These are phyloP conservation scores for Fulvia fulva DNA, from an alignment of 2,329 filamentous ascomycete genomes.

Conservation along the genomic window DNA sequence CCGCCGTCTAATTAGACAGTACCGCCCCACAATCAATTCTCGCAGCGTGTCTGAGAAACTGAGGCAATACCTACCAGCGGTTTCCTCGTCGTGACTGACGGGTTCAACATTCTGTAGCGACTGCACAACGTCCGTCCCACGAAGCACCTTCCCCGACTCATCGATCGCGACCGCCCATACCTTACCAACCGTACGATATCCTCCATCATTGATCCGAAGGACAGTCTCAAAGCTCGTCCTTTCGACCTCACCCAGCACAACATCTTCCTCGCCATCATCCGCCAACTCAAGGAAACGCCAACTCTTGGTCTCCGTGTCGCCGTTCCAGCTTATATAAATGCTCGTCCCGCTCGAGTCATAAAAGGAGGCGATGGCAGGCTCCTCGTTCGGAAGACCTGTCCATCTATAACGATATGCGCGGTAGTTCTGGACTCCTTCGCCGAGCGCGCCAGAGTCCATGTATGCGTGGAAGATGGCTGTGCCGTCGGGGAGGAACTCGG, in stretches of 20 bases:
- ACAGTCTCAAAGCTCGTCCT: slow-evolving; percentile 12
- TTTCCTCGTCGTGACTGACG: background rate
- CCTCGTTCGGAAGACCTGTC: slow-evolving; percentile 32
- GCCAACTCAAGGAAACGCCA: slow-evolving; percentile 44
- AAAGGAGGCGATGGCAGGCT: slow-evolving; percentile 34
- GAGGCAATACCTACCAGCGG: too few relatives aligned
- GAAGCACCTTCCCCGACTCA: background rate
- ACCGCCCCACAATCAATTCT: too few relatives aligned
- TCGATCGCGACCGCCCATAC: background rate
- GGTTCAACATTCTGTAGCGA: background rate
- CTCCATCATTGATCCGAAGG: background rate
- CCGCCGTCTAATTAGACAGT: too few relatives aligned
- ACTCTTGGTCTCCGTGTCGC: slow-evolving; percentile 37
- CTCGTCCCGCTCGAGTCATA: slow-evolving; percentile 22
- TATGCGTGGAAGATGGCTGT: slow-evolving; percentile 2
- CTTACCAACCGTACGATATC: background rate
- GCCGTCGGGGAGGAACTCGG: slow-evolving; percentile 23
- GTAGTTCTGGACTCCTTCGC: slow-evolving; percentile 38
- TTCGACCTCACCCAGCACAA: slow-evolving; percentile 8
- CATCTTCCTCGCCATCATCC: slow-evolving; percentile 1
- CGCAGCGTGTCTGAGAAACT: too few relatives aligned
- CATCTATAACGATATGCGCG: slow-evolving; percentile 49
- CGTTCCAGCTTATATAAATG: slow-evolving; percentile 49
- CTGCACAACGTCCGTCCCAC: background rate
- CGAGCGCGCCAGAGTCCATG: background rate